Evolutionary conservation across 2,329 filamentous ascomycete species (phyloP), one percentile per base, ranked within the genome.

Genomic region (Penicillium sp.): DNA sequence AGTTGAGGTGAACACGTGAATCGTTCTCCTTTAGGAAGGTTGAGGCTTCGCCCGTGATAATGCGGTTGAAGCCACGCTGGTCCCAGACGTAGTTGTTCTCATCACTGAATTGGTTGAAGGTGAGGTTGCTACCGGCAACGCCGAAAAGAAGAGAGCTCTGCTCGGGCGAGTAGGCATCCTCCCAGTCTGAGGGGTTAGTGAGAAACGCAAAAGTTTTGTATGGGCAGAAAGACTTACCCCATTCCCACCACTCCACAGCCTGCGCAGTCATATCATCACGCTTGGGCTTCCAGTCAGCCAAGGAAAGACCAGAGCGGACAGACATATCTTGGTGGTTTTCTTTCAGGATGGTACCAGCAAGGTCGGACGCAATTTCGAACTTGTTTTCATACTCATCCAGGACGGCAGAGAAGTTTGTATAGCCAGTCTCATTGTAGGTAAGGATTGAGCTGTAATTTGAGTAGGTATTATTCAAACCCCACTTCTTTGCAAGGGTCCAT

Each of bases 221-320:
- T 31, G 4, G 2, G 3, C 8, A 29, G 48, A 11, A 4, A 11
- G 18, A 49, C 70, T 55, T 61, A 73, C 72, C 72, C 72, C 72
- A 81, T 40, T 76, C 67, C 74, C 77, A 84, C 82, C 85, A 89
- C 54, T 89, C 86, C 1, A 84, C 78, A 0, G 85, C 83, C 54
- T 85, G 82, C 2, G 56, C 51, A 22, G 55, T 54, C 59, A 61
- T 61, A 14, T 61, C 59, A 35, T 61, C 59, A 15, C 52, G 23
- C 23, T 76, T 78, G 0, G 85, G 84, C 50, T 82, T 83, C 85
- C 86, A 89, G 1, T 82, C 85, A 0, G 80, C 80, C n/a, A 86
- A 66, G 9, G 77, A 79, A 7, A 88, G 70, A 0, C 82, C 87
- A 0, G 82, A 79, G 23, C 86, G 81, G n/a, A 79, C 77, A 33